Evolutionary conservation across 2,329 filamentous ascomycete genomes (phyloP).

Genomic region (Emmonsia crescens): DNA sequence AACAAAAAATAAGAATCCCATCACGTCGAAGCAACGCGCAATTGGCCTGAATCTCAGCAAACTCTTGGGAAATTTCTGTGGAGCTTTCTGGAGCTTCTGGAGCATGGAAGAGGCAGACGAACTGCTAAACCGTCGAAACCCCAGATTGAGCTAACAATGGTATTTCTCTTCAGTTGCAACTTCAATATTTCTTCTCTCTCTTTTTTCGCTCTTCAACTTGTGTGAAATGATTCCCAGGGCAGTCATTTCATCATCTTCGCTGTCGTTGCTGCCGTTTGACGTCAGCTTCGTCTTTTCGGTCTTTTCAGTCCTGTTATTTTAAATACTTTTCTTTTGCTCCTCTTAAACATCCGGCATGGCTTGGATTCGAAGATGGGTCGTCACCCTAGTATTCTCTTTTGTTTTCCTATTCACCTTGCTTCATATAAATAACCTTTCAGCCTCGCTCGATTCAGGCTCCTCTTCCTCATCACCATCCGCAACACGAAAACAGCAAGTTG

Average conservation of each 20-base stretch:
- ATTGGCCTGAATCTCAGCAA: background rate
- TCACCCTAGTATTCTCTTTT: conserved; percentile 7
- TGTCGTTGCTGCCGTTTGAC: background rate
- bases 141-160: background rate
- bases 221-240: background rate
- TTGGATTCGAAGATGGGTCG: conserved; percentile 9
- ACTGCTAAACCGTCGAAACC: background rate
- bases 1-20: background rate
- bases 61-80: background rate
- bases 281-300: background rate
- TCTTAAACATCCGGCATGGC: conserved; percentile 4
- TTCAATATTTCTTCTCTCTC: background rate
- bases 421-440: conserved; percentile 2
- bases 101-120: background rate
- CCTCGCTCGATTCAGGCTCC: background rate
- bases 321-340: background rate
- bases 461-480: background rate
- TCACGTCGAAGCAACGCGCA: background rate
- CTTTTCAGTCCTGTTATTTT: background rate
- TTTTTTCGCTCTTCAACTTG: background rate
- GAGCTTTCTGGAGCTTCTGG: background rate
- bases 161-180: background rate
- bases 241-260: background rate
- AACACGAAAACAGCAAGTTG: background rate
- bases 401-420: conserved; percentile 7